Evolutionary conservation across 345 rosid species (phyloP), one percentile per base, ranked within the genome.

Genomic region (Citropsis articulata): DNA sequence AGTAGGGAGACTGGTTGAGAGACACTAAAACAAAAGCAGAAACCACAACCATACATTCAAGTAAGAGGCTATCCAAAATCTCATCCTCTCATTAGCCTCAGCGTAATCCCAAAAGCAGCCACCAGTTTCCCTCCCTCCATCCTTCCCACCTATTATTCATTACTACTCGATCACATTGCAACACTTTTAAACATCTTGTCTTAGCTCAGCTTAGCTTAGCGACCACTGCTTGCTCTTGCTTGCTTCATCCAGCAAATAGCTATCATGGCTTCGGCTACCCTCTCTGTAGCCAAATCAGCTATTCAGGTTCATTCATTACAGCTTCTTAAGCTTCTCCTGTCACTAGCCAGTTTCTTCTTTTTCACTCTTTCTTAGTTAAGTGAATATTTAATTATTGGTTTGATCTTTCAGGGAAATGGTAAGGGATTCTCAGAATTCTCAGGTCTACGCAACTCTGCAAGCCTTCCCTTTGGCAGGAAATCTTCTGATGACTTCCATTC

Each of bases 211-310:
- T 50, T 24, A n/a, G 57, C 57, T 53, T 71, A 1, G 68, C 40
- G 0, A 65, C 57, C 31, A 4, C 65, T 25, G 57, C 25, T 60
- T 19, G 57, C 25, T 60, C 10, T 36, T 53, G 13, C 62, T 18
- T 21, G 21, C 56, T 61, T 6, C 50, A 18, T 62, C 4, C 62
- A n/a, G 21, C 40, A 24, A 22, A 55, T 45, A 45, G 2, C 66
- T 22, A 28, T 33, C 21, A 94, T 94, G 97, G 97, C 98, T 84
- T 92, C 93, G 91, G 98, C 97, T 88, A 88, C 98, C 80, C 78
- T 93, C 76, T 87, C 92, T 81, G 92, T 93, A 77, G 88, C 95
- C 88, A 95, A 90, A 86, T 96, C 98, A 38, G 77, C 97, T 81
- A 90, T 90, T 77, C 97, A 91, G 97, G 98, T 94, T 40, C 75